Percentiles rank a stretch among this genome's conserved stretches.
phyloP scores from a whole-genome alignment of 192 early-diverging fungal species.

The Rhizophagus clarus region DNA sequence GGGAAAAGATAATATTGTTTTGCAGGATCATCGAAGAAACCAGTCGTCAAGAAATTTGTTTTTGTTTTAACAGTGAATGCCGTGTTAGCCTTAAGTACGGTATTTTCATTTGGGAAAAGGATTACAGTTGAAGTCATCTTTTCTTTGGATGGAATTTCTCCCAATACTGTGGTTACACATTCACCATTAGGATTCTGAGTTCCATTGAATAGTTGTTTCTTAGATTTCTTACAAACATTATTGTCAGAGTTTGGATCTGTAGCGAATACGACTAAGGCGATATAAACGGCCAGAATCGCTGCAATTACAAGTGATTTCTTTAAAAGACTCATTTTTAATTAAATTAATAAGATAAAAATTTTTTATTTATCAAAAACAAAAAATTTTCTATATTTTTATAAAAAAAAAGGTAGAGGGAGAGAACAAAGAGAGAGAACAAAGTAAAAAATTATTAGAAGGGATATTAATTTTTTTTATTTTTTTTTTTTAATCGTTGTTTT shows the following conservation, averaged over 20 bases:
- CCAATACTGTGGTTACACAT: background rate
- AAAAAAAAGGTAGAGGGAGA: too few species aligned
- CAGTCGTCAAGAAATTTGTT: background rate
- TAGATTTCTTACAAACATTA: background rate
- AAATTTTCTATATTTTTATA: too few species aligned
- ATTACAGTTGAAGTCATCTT: background rate
- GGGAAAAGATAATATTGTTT: background rate
- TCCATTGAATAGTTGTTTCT: background rate
- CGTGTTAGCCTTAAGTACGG: background rate
- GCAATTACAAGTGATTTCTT: background rate
- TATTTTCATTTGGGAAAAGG: background rate
- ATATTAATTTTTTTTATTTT: too few species aligned
- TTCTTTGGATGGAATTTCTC: background rate
- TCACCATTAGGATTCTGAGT: background rate
- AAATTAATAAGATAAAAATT: background rate
- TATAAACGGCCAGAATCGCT: background rate
- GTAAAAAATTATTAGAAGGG: too few species aligned
- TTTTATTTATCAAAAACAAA: too few species aligned
- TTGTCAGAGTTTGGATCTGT: background rate
- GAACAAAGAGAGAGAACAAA: too few species aligned
- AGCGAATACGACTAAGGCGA: background rate
- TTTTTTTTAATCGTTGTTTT: too few species aligned
- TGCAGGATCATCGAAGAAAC: constrained; percentile 17
- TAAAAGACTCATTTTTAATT: background rate
- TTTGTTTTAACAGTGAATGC: background rate